Conservation (phyloP, 169 alveolate species). For the Eimeria tenella region DNA sequence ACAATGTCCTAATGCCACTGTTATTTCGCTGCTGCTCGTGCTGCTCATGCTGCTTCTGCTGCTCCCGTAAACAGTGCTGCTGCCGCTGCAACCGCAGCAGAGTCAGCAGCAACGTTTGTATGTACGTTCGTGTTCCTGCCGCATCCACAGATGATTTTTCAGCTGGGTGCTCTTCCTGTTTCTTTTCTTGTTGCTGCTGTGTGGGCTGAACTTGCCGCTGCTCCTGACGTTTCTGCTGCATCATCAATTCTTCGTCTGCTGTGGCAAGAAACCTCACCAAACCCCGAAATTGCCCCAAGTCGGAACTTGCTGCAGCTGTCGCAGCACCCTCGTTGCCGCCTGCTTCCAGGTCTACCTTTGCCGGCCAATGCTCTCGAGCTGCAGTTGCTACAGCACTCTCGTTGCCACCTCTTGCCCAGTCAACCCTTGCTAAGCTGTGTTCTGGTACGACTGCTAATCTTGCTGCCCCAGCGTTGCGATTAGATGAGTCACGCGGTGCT, state of each 20-base stretch:
- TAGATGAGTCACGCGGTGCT: background rate
- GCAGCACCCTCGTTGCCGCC: background rate
- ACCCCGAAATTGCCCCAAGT: background rate
- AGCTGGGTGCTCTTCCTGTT: background rate
- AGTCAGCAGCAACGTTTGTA: background rate
- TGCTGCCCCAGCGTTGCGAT: background rate
- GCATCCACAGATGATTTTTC: background rate
- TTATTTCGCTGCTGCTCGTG: conserved; percentile 28
- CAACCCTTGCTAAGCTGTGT: no score
- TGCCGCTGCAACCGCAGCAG: conserved; percentile 5
- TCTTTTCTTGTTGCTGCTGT: background rate
- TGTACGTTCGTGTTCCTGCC: background rate
- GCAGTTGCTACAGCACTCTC: no score
- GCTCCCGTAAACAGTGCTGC: conserved; percentile 1
- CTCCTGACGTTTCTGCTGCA: conserved; percentile 6
- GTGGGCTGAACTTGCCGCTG: background rate
- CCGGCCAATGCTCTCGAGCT: no score
- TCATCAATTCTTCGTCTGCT: background rate
- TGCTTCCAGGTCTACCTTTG: background rate
- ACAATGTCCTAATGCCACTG: background rate
- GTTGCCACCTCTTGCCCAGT: no score
- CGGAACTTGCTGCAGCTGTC: background rate
- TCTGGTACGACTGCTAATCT: background rate
- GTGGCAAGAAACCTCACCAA: conserved; percentile 1
- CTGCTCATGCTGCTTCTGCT: background rate